Evolutionary conservation across 2,329 filamentous ascomycete genomes (phyloP).

Genomic region (Stagonosporopsis vannaccii): DNA sequence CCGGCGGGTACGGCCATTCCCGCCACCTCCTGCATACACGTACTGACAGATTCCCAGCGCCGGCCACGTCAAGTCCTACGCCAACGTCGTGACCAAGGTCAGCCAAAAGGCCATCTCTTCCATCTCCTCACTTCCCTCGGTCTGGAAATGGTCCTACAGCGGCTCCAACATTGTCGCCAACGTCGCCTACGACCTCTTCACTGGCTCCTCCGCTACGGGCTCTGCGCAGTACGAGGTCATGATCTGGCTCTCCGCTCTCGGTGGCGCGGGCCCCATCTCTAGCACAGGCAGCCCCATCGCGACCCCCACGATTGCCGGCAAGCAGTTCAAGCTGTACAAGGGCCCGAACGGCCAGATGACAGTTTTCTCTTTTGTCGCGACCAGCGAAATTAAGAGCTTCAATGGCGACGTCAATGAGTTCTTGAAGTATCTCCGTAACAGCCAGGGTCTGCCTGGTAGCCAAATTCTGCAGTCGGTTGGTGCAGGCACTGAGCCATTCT

Average conservation of each 20-base stretch:
- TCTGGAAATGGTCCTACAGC: slow-evolving; percentile 60
- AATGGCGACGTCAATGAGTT: slow-evolving; percentile 66
- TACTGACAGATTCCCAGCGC: slow-evolving; percentile 24
- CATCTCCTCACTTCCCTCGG: slow-evolving; percentile 54
- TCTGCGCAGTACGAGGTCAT: slow-evolving; percentile 68
- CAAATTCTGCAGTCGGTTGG: slow-evolving; percentile 64
- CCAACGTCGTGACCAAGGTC: slow-evolving; percentile 52
- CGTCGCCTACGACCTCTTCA: slow-evolving; percentile 70
- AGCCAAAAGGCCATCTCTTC: slow-evolving; percentile 41
- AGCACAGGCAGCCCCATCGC: slow-evolving; percentile 62
- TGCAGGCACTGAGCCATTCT: slow-evolving; percentile 66
- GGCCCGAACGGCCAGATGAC: slow-evolving; percentile 67
- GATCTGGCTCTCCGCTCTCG: slow-evolving; percentile 69
- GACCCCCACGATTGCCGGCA: slow-evolving; percentile 61
- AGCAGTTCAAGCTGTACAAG: slow-evolving; percentile 65
- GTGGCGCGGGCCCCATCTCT: slow-evolving; percentile 67
- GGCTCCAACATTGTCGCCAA: slow-evolving; percentile 61
- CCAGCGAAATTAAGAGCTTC: slow-evolving; percentile 59
- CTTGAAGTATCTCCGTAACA: slow-evolving; percentile 61
- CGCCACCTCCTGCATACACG: too few relatives aligned
- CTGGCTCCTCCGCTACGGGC: slow-evolving; percentile 56
- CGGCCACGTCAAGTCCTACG: slow-evolving; percentile 53
- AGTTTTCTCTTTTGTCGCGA: slow-evolving; percentile 68
- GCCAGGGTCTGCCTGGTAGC: slow-evolving; percentile 56
- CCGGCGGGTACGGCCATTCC: slow-evolving; percentile 45